phyloP scores from a whole-genome alignment of 202 grass and related monocot genomes.

The Schoenoplectus triqueter region DNA sequence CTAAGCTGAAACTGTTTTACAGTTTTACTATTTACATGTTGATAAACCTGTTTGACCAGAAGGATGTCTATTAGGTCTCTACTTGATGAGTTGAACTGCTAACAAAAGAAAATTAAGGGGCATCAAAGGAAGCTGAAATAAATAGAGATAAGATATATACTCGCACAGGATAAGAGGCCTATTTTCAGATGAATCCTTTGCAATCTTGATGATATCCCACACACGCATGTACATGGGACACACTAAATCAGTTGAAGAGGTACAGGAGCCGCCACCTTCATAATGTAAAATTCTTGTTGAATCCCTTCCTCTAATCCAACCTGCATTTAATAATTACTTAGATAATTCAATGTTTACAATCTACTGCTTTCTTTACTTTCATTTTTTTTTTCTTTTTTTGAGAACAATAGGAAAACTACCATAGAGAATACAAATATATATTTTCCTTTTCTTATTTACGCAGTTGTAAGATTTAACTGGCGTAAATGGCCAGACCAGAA shows the following conservation, averaged over 20 bases:
- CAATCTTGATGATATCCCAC: constrained; percentile 92
- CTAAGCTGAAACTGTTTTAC: not conserved
- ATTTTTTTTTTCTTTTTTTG: not conserved
- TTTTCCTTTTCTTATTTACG: not conserved
- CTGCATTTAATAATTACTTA: constrained; percentile 50
- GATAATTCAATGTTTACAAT: constrained; percentile 19
- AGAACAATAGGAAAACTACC: not conserved
- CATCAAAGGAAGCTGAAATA: constrained; percentile 31
- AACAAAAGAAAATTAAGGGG: constrained; percentile 33
- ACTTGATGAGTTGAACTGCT: not conserved
- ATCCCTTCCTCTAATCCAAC: constrained; percentile 86
- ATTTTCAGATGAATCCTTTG: constrained; percentile 73
- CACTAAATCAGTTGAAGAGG: constrained; percentile 88
- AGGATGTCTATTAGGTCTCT: not conserved
- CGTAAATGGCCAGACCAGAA: not conserved
- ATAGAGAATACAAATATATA: constrained; percentile 8
- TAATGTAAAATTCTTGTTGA: constrained; percentile 82
- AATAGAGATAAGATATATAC: constrained; percentile 51
- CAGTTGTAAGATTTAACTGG: not conserved
- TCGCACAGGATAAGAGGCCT: constrained; percentile 98
- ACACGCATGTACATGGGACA: constrained; percentile 99
- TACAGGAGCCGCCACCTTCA: constrained; percentile 88
- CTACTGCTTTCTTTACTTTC: not conserved
- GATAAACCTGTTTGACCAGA: not conserved
- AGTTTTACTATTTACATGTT: not conserved